Percentiles rank a stretch among this genome's conserved stretches.
Evolutionary conservation across 2,329 filamentous ascomycete species (phyloP).

Genomic region (Exophiala sp.): DNA sequence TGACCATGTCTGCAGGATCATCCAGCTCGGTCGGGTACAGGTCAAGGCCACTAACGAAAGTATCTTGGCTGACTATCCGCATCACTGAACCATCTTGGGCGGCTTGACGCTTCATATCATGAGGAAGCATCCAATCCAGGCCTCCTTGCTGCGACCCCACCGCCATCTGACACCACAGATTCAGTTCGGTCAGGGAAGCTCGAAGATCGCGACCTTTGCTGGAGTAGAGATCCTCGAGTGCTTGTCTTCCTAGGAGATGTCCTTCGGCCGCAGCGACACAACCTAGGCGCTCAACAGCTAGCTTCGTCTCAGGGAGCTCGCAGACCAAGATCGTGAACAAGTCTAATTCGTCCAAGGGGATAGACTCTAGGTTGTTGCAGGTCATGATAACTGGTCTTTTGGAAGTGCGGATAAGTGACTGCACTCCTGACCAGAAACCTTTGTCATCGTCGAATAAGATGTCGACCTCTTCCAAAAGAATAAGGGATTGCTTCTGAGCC

Average conservation of each 20-base stretch:
- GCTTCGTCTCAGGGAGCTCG: constrained; percentile 55
- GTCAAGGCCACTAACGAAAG: constrained; percentile 73
- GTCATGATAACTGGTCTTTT: constrained; percentile 92
- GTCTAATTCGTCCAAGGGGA: constrained; percentile 68
- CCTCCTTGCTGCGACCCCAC: constrained; percentile 84
- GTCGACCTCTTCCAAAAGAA: constrained; percentile 89
- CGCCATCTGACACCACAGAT: constrained; percentile 96
- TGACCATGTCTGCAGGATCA: constrained; percentile 16
- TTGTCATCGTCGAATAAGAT: constrained; percentile 92
- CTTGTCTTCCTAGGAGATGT: constrained; percentile 64
- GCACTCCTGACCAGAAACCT: constrained; percentile 82
- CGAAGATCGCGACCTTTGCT: constrained; percentile 68
- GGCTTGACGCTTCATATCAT: constrained; percentile 61
- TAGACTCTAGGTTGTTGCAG: constrained; percentile 81
- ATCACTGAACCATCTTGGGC: constrained; percentile 55
- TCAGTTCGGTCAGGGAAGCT: constrained; percentile 72
- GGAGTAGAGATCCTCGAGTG: constrained; percentile 64
- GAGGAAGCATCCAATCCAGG: constrained; percentile 85
- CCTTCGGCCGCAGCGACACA: constrained; percentile 83
- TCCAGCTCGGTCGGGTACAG: constrained; percentile 36
- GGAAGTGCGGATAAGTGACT: constrained; percentile 71
- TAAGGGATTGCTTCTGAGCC: constrained; percentile 85
- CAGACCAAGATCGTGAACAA: constrained; percentile 81
- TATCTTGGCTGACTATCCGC: constrained; percentile 73
- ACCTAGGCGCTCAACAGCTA: constrained; percentile 73